These are phyloP conservation scores for Saccharomycopsis sp. DNA, from an alignment of 805 yeast genomes.

Conservation along the genomic window DNA sequence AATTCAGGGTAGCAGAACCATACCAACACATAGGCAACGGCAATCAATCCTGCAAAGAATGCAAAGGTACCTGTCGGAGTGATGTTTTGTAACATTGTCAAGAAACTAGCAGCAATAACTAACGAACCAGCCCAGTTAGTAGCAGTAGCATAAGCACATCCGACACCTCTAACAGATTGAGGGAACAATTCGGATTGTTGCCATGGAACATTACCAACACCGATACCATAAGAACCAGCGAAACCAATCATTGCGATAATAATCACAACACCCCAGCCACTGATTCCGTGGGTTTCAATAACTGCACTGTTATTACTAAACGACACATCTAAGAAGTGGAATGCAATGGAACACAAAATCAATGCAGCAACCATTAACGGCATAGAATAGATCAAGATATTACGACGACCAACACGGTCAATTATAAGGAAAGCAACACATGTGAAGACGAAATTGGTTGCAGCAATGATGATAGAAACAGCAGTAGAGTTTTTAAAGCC, in stretches of 20 bases:
- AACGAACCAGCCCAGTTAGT: constrained; percentile 95
- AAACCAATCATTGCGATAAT: constrained; percentile 79
- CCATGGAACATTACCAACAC: constrained; percentile 98
- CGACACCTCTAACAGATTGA: constrained; percentile 87
- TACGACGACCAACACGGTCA: constrained; percentile 83
- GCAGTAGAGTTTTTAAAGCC: constrained; percentile 91
- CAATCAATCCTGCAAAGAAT: constrained; percentile 77
- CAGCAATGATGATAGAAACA: constrained; percentile 88
- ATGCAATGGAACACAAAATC: constrained; percentile 79
- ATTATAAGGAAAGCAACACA: constrained; percentile 78
- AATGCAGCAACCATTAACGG: constrained; percentile 80
- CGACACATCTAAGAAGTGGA: constrained; percentile 71
- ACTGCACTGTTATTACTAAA: constrained; percentile 45
- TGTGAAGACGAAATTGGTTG: constrained; percentile 88
- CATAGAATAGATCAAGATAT: constrained; percentile 67
- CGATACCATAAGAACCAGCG: constrained; percentile 88
- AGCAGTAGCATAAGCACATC: constrained; percentile 85
- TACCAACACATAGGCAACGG: constrained; percentile 64
- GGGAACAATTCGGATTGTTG: constrained; percentile 95
- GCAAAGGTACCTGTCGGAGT: constrained; percentile 95
- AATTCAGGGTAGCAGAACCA: constrained; percentile 89
- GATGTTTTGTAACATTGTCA: constrained; percentile 88
- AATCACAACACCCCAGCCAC: constrained; percentile 84
- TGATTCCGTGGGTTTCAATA: constrained; percentile 40
- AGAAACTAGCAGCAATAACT: constrained; percentile 82